These are phyloP conservation scores for Ogataea neopini DNA, from an alignment of 805 yeast genomes.

Conservation along the genomic window DNA sequence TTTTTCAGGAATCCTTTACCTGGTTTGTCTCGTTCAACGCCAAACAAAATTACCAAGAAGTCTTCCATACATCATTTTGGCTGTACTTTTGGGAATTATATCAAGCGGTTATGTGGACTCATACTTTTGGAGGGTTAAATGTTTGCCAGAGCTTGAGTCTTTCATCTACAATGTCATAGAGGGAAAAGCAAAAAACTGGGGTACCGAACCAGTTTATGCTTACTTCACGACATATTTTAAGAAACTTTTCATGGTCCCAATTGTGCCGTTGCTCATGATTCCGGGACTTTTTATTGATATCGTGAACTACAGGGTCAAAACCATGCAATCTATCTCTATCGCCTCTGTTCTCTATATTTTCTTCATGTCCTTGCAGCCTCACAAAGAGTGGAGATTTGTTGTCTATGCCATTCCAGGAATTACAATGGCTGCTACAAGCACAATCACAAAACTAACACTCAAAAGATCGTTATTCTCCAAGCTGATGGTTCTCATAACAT, in stretches of 20 bases:
- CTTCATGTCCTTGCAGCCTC: slow-evolving; percentile 78
- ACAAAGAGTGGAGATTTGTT: slow-evolving; percentile 93
- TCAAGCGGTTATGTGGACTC: slow-evolving; percentile 61
- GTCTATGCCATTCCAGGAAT: slow-evolving; percentile 72
- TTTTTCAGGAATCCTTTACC: slow-evolving; percentile 50
- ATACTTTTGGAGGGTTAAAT: slow-evolving; percentile 63
- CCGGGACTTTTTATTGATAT: slow-evolving; percentile 35
- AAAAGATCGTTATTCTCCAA: slow-evolving; percentile 7
- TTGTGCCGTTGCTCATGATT: slow-evolving; percentile 39
- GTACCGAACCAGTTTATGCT: slow-evolving; percentile 69
- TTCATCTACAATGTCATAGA: slow-evolving; percentile 74
- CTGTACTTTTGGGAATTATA: slow-evolving; percentile 52
- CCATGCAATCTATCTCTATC: slow-evolving; percentile 47
- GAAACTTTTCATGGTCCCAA: slow-evolving; percentile 48
- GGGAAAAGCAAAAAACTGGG: slow-evolving; percentile 82
- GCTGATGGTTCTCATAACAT: slow-evolving; percentile 32
- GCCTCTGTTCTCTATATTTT: slow-evolving; percentile 57
- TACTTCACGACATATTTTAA: slow-evolving; percentile 61
- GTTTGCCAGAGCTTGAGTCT: slow-evolving; percentile 72
- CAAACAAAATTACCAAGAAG: slow-evolving; percentile 45
- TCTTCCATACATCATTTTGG: slow-evolving; percentile 44
- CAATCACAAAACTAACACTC: slow-evolving; percentile 19
- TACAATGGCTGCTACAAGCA: slow-evolving; percentile 59
- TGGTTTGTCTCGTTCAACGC: slow-evolving; percentile 48
- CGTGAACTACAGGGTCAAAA: slow-evolving; percentile 30